Percentiles rank a stretch among this genome's conserved stretches.
phyloP scores from a whole-genome alignment of 352 stramenopile species.

The Pythium pectinolyticum region DNA sequence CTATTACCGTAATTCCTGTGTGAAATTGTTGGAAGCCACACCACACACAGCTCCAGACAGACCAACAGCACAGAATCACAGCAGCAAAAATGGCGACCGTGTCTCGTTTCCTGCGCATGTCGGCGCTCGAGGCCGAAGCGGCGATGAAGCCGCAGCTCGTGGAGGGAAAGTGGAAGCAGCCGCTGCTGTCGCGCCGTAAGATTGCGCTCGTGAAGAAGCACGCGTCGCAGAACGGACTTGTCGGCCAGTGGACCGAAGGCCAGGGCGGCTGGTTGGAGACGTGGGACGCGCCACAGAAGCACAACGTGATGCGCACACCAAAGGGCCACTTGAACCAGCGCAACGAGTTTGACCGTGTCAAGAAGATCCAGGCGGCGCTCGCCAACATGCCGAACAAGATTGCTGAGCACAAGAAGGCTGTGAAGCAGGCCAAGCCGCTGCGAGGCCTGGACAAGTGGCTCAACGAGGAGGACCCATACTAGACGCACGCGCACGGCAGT shows the following conservation, averaged over 20 bases:
- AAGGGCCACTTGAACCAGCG: slow-evolving; percentile 82
- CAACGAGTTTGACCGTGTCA: slow-evolving; percentile 84
- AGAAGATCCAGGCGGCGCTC: slow-evolving; percentile 84
- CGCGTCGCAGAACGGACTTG: slow-evolving; percentile 61
- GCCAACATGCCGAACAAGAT: slow-evolving; percentile 85
- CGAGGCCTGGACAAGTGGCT: slow-evolving; percentile 89
- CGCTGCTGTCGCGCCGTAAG: slow-evolving; percentile 77
- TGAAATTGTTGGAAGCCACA: no score
- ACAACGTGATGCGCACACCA: slow-evolving; percentile 82
- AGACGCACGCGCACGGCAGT: no score
- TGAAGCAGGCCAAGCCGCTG: slow-evolving; percentile 81
- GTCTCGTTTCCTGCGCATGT: slow-evolving; percentile 76
- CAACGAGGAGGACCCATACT: slow-evolving; percentile 82
- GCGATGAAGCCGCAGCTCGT: slow-evolving; percentile 80
- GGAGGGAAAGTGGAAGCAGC: slow-evolving; percentile 85
- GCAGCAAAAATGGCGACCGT: slow-evolving; percentile 36
- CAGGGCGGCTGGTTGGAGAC: slow-evolving; percentile 80
- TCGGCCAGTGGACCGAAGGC: slow-evolving; percentile 75
- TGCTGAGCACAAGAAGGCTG: slow-evolving; percentile 82
- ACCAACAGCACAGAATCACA: no score
- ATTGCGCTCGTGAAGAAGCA: slow-evolving; percentile 85
- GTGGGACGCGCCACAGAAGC: slow-evolving; percentile 79
- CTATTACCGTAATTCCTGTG: no score
- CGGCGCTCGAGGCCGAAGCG: slow-evolving; percentile 64
- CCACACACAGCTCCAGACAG: no score